phyloP scores from a whole-genome alignment of 2,329 filamentous ascomycete species.

The Calonectria multiphialidica region DNA sequence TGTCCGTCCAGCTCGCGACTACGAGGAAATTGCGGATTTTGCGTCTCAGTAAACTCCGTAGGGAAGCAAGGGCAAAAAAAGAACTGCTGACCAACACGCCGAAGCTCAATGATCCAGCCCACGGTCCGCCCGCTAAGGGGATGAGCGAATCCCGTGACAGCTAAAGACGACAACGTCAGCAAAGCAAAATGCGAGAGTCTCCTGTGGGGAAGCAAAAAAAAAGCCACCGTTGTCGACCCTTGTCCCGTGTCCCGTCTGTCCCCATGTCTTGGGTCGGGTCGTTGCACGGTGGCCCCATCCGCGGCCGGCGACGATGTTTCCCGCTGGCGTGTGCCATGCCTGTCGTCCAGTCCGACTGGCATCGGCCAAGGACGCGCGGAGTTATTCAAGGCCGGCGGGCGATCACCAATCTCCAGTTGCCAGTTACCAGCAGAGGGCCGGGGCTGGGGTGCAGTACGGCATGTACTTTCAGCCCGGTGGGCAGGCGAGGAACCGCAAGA shows the following conservation, averaged over 20 bases:
- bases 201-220: background rate
- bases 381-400: background rate
- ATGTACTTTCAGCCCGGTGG: background rate
- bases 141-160: background rate
- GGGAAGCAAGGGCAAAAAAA: background rate
- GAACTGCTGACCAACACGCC: background rate
- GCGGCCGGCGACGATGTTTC: background rate
- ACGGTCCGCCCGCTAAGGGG: background rate
- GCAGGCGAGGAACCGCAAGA: background rate
- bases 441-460: background rate
- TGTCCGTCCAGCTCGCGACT: no score
- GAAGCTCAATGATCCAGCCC: background rate
- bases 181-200: background rate
- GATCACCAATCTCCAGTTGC: background rate
- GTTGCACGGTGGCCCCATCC: background rate
- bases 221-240: background rate
- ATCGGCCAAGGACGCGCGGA: background rate
- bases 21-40: no score
- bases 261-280: constrained; percentile 1
- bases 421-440: background rate
- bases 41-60: background rate
- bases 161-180: background rate
- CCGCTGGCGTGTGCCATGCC: constrained; percentile 13
- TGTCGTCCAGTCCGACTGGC: background rate
- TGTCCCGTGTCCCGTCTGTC: background rate